phyloP scores from a whole-genome alignment of 2,329 filamentous ascomycete species.

The Curvularia verruculosa region DNA sequence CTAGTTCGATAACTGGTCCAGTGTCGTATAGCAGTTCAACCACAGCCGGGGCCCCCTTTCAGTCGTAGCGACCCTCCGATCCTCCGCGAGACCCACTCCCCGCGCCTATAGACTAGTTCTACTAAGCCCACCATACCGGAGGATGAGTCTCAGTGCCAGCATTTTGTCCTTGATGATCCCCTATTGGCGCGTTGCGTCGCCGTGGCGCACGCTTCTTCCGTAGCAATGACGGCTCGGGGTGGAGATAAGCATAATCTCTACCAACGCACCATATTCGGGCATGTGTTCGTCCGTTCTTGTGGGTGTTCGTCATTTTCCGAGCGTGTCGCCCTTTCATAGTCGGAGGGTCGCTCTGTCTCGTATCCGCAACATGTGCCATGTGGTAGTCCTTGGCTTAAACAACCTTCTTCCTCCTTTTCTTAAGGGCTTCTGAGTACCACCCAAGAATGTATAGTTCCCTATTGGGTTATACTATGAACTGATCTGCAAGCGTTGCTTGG shows the following conservation, averaged over 20 bases:
- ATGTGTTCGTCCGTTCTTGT: not conserved
- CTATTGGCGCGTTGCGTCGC: not conserved
- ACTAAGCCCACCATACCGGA: not conserved
- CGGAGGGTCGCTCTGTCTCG: constrained; percentile 6
- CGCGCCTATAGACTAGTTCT: not conserved
- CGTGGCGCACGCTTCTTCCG: no score
- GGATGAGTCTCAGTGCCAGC: no score
- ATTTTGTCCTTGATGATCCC: not conserved
- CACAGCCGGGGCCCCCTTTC: not conserved
- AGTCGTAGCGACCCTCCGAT: constrained; percentile 9
- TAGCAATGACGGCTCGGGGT: not conserved
- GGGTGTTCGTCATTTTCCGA: not conserved
- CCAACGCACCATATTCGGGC: not conserved
- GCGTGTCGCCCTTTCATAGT: not conserved
- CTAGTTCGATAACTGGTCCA: not conserved
- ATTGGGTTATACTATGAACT: not conserved
- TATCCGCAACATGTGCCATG: not conserved
- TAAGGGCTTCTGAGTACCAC: not conserved
- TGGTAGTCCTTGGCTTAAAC: not conserved
- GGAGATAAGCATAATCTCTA: not conserved
- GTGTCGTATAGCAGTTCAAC: not conserved
- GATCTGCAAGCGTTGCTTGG: not conserved
- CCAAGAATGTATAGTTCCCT: not conserved
- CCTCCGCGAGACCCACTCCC: constrained; percentile 4
- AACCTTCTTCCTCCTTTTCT: not conserved